phyloP scores from a whole-genome alignment of 2,329 filamentous ascomycete genomes.

The Arthrobotrys musiformis region DNA sequence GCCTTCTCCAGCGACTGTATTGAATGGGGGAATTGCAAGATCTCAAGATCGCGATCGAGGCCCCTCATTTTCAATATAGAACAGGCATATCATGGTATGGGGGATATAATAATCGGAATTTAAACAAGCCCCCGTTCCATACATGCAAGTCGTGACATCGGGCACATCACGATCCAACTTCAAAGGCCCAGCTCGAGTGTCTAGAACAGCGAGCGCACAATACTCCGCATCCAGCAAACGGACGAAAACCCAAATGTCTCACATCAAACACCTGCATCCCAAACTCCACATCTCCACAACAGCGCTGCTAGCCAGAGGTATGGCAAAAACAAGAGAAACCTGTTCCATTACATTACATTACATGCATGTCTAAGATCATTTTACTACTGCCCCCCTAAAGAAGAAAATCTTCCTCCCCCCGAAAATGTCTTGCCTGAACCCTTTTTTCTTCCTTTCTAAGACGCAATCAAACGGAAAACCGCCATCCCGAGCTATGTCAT shows the following conservation, averaged over 20 bases:
- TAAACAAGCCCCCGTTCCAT: too few relatives aligned
- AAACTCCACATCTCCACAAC: not conserved
- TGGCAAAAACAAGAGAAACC: too few relatives aligned
- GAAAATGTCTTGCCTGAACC: conserved; percentile 35
- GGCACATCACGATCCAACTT: not conserved
- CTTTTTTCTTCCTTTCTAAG: not conserved
- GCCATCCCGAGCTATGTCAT: not conserved
- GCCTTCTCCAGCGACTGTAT: too few relatives aligned
- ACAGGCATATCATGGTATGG: not conserved
- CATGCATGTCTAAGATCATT: conserved; percentile 46
- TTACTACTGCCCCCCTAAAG: not conserved
- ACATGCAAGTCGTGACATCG: not conserved
- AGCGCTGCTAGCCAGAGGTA: not conserved
- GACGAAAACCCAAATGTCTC: conserved; percentile 18
- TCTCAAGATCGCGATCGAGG: not conserved
- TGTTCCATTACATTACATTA: too few relatives aligned
- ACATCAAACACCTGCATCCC: conserved; percentile 12
- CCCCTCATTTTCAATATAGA: not conserved
- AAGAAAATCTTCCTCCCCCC: not conserved
- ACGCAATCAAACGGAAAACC: conserved; percentile 3
- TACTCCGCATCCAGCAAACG: not conserved
- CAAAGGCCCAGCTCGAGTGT: not conserved
- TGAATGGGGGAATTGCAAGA: too few relatives aligned
- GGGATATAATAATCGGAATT: not conserved
- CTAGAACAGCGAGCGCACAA: not conserved